Percentiles rank a stretch among this genome's conserved stretches.
Evolutionary conservation across 805 yeast genomes (phyloP).

Genomic region (Saccharomycopsis fermentans): DNA sequence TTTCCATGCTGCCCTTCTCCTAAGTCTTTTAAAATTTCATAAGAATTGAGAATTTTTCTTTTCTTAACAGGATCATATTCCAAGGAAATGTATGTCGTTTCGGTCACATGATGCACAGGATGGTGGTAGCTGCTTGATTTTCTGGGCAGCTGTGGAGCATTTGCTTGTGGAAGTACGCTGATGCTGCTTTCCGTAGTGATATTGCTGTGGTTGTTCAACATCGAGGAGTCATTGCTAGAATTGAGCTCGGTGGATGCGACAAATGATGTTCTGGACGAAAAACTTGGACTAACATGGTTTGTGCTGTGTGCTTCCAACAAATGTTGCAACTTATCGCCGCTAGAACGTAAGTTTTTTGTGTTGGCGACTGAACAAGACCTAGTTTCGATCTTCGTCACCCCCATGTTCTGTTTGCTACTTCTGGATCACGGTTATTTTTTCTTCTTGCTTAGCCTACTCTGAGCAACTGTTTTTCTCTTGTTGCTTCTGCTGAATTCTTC

Average conservation of each 20-base stretch:
- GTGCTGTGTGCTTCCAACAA: not conserved
- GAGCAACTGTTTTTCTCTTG: too few relatives aligned
- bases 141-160: not conserved
- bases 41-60: slow-evolving; percentile 75
- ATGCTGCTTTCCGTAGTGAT: not conserved
- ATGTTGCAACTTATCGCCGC: not conserved
- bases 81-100: slow-evolving; percentile 66
- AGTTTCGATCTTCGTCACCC: too few relatives aligned
- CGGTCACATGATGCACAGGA: slow-evolving; percentile 45
- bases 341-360: not conserved
- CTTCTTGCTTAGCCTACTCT: too few relatives aligned
- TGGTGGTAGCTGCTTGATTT: slow-evolving; percentile 21
- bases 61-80: slow-evolving; percentile 85
- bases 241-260: not conserved
- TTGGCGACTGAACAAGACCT: too few relatives aligned
- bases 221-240: not conserved
- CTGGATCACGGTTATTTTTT: too few relatives aligned
- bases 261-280: not conserved
- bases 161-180: not conserved
- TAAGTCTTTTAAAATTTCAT: slow-evolving; percentile 76
- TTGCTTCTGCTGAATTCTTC: too few relatives aligned
- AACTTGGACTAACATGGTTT: not conserved
- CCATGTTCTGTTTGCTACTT: too few relatives aligned
- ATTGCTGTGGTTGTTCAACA: not conserved
- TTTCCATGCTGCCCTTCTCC: slow-evolving; percentile 99